phyloP scores from a whole-genome alignment of 2,329 filamentous ascomycete genomes.

The Arthrinium phaeospermum region DNA sequence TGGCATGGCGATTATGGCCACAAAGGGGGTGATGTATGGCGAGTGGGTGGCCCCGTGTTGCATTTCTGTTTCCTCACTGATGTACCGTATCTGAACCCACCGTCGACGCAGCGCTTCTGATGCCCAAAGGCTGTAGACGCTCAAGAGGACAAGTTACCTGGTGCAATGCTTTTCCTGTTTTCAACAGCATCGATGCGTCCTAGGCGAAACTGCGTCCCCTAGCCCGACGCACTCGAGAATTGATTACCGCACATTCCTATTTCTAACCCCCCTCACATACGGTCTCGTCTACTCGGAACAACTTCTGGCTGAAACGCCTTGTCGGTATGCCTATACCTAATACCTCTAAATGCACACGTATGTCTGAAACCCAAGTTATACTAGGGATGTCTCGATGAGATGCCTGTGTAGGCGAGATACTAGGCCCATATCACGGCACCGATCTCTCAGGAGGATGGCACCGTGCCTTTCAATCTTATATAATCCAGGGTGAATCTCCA shows the following conservation, averaged over 20 bases:
- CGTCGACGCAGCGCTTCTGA: neutral
- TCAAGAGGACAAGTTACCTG: neutral
- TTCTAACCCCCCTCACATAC: neutral
- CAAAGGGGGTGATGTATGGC: neutral
- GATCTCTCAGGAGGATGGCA: neutral
- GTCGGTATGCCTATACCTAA: too few relatives aligned
- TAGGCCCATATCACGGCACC: neutral
- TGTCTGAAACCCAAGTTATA: neutral
- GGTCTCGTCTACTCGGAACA: neutral
- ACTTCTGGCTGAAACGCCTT: neutral
- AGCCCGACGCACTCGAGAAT: too few relatives aligned
- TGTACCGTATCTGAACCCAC: neutral
- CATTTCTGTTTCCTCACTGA: neutral
- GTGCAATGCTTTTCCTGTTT: neutral
- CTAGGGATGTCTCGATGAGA: too few relatives aligned
- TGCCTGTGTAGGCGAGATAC: neutral
- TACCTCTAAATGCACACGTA: too few relatives aligned
- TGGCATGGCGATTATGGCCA: neutral
- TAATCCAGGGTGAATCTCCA: neutral
- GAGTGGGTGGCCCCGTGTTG: neutral
- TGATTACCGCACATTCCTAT: neutral
- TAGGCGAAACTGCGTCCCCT: too few relatives aligned
- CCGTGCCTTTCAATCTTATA: neutral
- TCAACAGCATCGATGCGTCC: neutral
- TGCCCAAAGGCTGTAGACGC: neutral